These are phyloP conservation scores for Heterobasidion parviporum DNA, from an alignment of 1,284 basidiomycete genomes.

Conservation along the genomic window DNA sequence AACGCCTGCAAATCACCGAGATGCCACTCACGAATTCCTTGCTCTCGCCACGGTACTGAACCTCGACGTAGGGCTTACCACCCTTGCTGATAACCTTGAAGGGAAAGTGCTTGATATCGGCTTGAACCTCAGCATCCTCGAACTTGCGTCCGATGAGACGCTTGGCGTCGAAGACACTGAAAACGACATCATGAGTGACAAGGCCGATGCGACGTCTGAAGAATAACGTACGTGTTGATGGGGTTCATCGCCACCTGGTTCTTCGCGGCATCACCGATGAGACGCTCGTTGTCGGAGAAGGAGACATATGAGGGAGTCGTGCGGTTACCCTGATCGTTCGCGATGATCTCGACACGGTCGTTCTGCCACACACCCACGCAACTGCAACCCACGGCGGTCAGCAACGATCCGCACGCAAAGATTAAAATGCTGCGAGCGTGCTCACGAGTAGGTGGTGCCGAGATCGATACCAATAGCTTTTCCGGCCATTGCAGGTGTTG, in stretches of 20 bases:
- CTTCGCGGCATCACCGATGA: conserved; percentile 94
- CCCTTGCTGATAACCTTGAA: conserved; percentile 82
- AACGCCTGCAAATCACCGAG: neutral
- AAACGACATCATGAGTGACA: neutral
- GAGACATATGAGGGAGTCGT: conserved; percentile 94
- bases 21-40: conserved; percentile 78
- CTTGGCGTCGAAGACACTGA: conserved; percentile 81
- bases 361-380: conserved; percentile 97
- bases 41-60: conserved; percentile 85
- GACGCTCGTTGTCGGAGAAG: conserved; percentile 89
- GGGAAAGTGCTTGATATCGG: conserved; percentile 94
- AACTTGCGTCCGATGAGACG: conserved; percentile 87
- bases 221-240: conserved; percentile 50
- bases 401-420: conserved; percentile 5
- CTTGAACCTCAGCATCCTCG: conserved; percentile 83
- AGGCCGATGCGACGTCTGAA: neutral
- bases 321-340: conserved; percentile 97
- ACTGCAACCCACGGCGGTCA: conserved; percentile 24
- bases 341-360: conserved; percentile 96
- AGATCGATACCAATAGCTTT: conserved; percentile 94
- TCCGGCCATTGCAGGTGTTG: conserved; percentile 34
- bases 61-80: conserved; percentile 84
- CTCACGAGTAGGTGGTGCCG: conserved; percentile 81
- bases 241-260: conserved; percentile 91
- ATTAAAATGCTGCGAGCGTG: conserved; percentile 12